Base-by-base conservation (phyloP, 108 stramenopile species). In the Skeletonema marinoi region DNA sequence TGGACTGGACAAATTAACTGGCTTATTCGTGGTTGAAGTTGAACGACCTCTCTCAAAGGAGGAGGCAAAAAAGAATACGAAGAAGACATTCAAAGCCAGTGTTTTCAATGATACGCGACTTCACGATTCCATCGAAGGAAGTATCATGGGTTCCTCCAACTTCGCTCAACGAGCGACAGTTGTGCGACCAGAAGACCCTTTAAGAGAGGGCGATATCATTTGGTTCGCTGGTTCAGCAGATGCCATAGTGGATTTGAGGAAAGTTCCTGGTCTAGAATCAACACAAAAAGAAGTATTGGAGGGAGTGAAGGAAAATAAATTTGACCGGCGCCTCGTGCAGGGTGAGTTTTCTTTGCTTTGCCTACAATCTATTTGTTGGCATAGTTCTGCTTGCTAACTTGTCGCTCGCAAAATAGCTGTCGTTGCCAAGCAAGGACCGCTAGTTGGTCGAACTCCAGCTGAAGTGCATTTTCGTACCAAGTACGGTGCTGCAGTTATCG, bases 401-500 rank as follows among this genome's bases (percentile, higher is more conserved):
- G 10, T 42, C 12, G 41, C 41, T 42, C 13, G 41, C 41, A 42
- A 13, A 42, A 42, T 12, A 73, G 94, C 92, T 25, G 94, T 96
- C 19, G 65, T 96, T 71, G 89, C 94, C 29, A 83, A 84, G 38
- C 73, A 85, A 63, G 89, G 89, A 1, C 91, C 91, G 13, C 73
- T 96, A 44, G 91, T 91, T 30, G 92, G 92, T 11, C 89, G 90
- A 66, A 92, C 92, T 16, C 88, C 90, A 12, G 87, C 83, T 42
- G 89, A 92, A 51, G 68, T 88, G 17, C 84, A 79, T 14, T 96
- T 96, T 73, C 81, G 92, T 54, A 91, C 88, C n/a, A 79, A 77
- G 46, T 95, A 89, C 65, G 94, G 92, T 71, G 92, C 92, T 19
- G 94, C 92, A 36, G 94, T 96, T 11, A 96, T 96, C 74, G 88